These are phyloP conservation scores for Lichtheimia ramosa DNA, from an alignment of 371 early-diverging fungal species.

Conservation along the genomic window DNA sequence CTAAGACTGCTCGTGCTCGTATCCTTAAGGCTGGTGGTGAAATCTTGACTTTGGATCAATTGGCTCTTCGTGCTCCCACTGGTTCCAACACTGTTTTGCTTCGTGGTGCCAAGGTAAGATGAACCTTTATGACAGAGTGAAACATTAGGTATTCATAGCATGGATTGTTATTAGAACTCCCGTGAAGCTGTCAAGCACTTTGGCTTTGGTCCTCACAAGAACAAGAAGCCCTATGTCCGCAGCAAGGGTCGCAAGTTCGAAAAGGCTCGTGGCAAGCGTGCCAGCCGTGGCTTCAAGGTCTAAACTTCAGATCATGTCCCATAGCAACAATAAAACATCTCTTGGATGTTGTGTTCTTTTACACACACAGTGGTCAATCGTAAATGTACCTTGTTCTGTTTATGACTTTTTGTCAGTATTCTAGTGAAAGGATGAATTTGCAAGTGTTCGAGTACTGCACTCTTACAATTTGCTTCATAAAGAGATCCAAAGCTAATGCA, in stretches of 20 bases:
- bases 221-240: constrained; percentile 90
- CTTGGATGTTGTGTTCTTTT: too few relatives aligned
- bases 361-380: too few relatives aligned
- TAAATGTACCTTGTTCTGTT: too few relatives aligned
- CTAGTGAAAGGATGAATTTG: too few relatives aligned
- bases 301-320: constrained; percentile 35
- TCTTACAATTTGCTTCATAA: too few relatives aligned
- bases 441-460: too few relatives aligned
- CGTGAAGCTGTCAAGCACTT: constrained; percentile 97
- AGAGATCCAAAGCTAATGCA: too few relatives aligned
- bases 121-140: too few relatives aligned
- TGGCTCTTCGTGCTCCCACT: constrained; percentile 96
- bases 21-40: constrained; percentile 99
- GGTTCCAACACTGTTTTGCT: constrained; percentile 95
- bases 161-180: constrained; percentile 47
- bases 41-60: constrained; percentile 96
- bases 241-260: constrained; percentile 99
- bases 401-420: too few relatives aligned
- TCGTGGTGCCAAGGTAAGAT: constrained; percentile 85
- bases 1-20: constrained; percentile 94
- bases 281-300: constrained; percentile 92
- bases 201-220: constrained; percentile 74
- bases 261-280: constrained; percentile 98
- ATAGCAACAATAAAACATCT: too few relatives aligned
- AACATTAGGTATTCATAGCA: too few relatives aligned